These are phyloP conservation scores for Citrullus amarus DNA, from an alignment of 306 rosid genomes.

Conservation along the genomic window DNA sequence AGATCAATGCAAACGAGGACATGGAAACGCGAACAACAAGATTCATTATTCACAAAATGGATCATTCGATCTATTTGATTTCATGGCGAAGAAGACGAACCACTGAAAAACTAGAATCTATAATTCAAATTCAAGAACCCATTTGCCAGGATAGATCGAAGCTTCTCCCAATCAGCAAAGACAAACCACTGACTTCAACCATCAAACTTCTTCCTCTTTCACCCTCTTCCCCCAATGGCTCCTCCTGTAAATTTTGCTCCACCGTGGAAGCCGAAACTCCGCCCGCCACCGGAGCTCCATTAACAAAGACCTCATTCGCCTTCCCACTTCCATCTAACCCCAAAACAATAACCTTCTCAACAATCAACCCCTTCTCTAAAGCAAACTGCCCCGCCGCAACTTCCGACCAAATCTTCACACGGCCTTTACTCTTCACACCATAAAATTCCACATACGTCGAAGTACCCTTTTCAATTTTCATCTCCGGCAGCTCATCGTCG, in stretches of 20 bases:
- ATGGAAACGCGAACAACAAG: neutral
- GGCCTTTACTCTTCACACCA: slow-evolving; percentile 39
- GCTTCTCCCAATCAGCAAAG: slow-evolving; percentile 54
- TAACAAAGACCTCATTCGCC: slow-evolving; percentile 35
- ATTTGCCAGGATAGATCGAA: slow-evolving; percentile 66
- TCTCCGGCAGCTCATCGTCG: slow-evolving; percentile 65
- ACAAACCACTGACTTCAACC: slow-evolving; percentile 59
- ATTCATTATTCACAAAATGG: neutral
- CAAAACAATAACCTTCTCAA: slow-evolving; percentile 52
- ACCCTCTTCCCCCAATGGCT: slow-evolving; percentile 24
- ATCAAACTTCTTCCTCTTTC: slow-evolving; percentile 21
- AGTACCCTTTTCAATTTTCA: slow-evolving; percentile 56
- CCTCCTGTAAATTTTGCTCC: slow-evolving; percentile 27
- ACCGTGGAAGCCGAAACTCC: slow-evolving; percentile 21
- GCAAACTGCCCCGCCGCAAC: slow-evolving; percentile 78
- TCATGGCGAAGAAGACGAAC: neutral
- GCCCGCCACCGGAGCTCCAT: slow-evolving; percentile 28
- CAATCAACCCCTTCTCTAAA: slow-evolving; percentile 44
- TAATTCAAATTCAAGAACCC: slow-evolving; percentile 23
- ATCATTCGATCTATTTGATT: neutral
- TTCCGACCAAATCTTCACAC: slow-evolving; percentile 70
- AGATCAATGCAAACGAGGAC: neutral
- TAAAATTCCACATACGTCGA: slow-evolving; percentile 58
- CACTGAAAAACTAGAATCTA: neutral
- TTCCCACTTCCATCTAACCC: slow-evolving; percentile 48